Evolutionary conservation across 2,329 filamentous ascomycete species (phyloP).

Genomic region (Aspergillus floridensis): DNA sequence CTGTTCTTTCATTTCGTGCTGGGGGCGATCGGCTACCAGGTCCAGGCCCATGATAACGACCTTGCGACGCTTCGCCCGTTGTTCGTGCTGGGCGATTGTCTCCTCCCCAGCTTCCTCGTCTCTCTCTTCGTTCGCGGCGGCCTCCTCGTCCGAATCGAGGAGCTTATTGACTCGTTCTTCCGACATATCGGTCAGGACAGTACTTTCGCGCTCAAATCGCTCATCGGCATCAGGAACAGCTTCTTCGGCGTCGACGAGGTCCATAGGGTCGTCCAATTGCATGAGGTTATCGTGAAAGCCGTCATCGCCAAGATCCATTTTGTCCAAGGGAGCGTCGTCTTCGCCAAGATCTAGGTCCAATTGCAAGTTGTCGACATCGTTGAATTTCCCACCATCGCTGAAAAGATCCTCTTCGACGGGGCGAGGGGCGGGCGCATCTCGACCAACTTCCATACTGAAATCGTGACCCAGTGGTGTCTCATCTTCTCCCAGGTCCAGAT

Average conservation of each 20-base stretch:
- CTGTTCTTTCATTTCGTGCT: slow-evolving; percentile 76
- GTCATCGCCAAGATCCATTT: slow-evolving; percentile 36
- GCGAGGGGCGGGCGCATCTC: slow-evolving; percentile 71
- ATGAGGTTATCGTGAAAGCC: slow-evolving; percentile 52
- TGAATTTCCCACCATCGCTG: slow-evolving; percentile 63
- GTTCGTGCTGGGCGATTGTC: slow-evolving; percentile 62
- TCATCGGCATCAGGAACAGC: slow-evolving; percentile 48
- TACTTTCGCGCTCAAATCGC: slow-evolving; percentile 60
- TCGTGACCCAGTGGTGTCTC: slow-evolving; percentile 65
- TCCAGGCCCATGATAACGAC: slow-evolving; percentile 70
- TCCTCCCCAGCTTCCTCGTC: slow-evolving; percentile 47
- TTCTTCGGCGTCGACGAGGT: slow-evolving; percentile 52
- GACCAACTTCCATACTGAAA: slow-evolving; percentile 79
- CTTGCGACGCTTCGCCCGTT: slow-evolving; percentile 76
- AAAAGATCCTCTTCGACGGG: slow-evolving; percentile 55
- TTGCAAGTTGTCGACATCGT: slow-evolving; percentile 51
- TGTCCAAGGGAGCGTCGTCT: slow-evolving; percentile 44
- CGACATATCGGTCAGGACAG: slow-evolving; percentile 66
- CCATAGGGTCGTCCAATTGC: slow-evolving; percentile 55
- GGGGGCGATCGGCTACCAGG: slow-evolving; percentile 72
- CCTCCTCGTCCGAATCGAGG: slow-evolving; percentile 49
- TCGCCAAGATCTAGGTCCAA: slow-evolving; percentile 51
- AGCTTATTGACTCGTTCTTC: slow-evolving; percentile 54
- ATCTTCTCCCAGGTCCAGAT: slow-evolving; percentile 66
- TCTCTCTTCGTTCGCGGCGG: slow-evolving; percentile 47